These are phyloP conservation scores for Aspergillus oerlinghausenensis DNA, from an alignment of 2,329 filamentous ascomycete genomes.

Conservation along the genomic window DNA sequence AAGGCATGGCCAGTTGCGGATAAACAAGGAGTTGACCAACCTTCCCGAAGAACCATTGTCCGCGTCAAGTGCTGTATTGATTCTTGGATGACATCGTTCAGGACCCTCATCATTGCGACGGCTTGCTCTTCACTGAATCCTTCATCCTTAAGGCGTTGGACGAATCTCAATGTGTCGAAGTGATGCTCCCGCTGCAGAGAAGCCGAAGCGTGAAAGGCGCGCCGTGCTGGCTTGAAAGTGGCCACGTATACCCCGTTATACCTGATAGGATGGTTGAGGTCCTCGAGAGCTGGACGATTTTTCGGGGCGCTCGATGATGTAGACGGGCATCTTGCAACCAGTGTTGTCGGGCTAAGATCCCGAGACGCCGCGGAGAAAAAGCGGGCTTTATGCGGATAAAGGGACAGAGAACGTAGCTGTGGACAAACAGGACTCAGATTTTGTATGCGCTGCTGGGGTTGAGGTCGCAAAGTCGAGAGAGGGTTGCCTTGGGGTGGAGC, in stretches of 20 bases:
- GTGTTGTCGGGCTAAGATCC: constrained; percentile 10
- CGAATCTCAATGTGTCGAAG: constrained; percentile 97
- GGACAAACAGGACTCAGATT: constrained; percentile 18
- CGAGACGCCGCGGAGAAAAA: constrained; percentile 13
- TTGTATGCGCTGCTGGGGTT: constrained; percentile 20
- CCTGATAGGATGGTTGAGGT: constrained; percentile 32
- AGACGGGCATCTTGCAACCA: constrained; percentile 18
- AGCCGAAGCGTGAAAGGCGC: constrained; percentile 62
- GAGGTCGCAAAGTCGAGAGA: constrained; percentile 18
- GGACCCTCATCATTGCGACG: constrained; percentile 96
- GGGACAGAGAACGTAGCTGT: constrained; percentile 14
- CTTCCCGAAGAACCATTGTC: constrained; percentile 96
- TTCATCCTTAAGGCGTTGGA: constrained; percentile 81
- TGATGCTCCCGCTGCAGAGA: constrained; percentile 72
- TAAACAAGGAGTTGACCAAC: constrained; percentile 45
- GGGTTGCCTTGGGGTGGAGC: constrained; percentile 24
- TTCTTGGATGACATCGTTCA: constrained; percentile 96
- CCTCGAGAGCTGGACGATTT: constrained; percentile 13
- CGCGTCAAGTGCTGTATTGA: constrained; percentile 96
- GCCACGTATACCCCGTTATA: constrained; percentile 48
- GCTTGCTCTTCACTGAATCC: constrained; percentile 95
- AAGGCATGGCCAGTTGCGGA: not conserved
- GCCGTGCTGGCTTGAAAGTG: constrained; percentile 36
- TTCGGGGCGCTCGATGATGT: constrained; percentile 6
- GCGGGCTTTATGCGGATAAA: constrained; percentile 10